A percentile compares a stretch with the other conserved stretches of the same genome.
Conservation (phyloP, 495 filamentous ascomycete genomes). For the Penicillium argentinense region DNA sequence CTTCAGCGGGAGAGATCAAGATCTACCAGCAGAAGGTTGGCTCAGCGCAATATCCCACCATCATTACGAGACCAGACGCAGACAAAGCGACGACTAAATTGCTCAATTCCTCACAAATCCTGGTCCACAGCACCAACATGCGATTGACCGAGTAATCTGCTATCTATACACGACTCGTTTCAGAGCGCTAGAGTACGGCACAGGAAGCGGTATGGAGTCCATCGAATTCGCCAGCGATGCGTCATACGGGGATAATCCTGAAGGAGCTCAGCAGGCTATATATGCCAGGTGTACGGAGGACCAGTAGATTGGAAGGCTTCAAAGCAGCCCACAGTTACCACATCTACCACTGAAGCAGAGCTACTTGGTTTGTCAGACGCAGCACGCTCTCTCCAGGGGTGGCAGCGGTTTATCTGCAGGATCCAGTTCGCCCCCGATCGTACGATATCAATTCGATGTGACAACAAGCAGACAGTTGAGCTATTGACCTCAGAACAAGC, state of each 20-base stretch:
- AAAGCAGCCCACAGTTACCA: conserved; percentile 20
- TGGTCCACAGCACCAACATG: conserved; percentile 5
- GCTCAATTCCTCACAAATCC: conserved; percentile 20
- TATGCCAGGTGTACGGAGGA: conserved; percentile 11
- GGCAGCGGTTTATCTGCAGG: not conserved
- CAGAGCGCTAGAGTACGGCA: no score
- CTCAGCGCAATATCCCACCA: conserved; percentile 19
- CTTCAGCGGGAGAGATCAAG: conserved; percentile 4
- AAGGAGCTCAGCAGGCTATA: conserved; percentile 19
- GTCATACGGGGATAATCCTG: conserved; percentile 16
- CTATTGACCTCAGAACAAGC: conserved; percentile 1
- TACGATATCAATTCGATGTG: not conserved
- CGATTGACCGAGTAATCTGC: conserved; percentile 6
- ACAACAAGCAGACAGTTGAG: not conserved
- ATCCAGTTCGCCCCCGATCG: not conserved
- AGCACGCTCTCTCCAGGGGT: conserved; percentile 9
- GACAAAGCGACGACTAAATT: conserved; percentile 5
- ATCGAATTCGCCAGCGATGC: conserved; percentile 14
- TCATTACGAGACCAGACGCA: conserved; percentile 20
- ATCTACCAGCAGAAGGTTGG: conserved; percentile 23
- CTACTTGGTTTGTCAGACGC: conserved; percentile 9
- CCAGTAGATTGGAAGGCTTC: conserved; percentile 19
- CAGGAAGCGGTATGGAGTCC: no score
- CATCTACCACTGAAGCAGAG: no score
- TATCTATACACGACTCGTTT: no score